Conservation (phyloP, 805 yeast genomes). For the Scheffersomyces ergatensis region DNA sequence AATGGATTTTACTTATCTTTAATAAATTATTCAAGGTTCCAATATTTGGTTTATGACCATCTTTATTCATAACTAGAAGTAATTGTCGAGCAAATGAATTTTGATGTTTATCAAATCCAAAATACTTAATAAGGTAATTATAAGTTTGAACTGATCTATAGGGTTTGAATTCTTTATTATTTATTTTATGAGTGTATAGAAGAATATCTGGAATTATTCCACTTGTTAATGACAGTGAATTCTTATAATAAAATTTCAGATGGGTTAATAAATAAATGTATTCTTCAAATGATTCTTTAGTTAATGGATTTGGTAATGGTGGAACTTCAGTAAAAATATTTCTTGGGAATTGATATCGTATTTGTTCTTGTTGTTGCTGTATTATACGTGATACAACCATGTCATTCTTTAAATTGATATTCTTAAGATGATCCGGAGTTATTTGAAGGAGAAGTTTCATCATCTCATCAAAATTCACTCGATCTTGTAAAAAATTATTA, state of each 20-base stretch:
- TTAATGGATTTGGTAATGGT: slow-evolving; percentile 24
- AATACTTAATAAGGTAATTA: slow-evolving; percentile 37
- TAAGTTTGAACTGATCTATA: slow-evolving; percentile 34
- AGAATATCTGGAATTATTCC: slow-evolving; percentile 39
- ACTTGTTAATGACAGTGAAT: slow-evolving; percentile 28
- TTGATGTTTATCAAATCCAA: slow-evolving; percentile 40
- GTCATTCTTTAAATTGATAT: slow-evolving; percentile 11
- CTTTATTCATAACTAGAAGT: slow-evolving; percentile 39
- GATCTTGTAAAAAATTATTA: slow-evolving; percentile 23
- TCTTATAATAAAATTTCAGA: slow-evolving; percentile 25
- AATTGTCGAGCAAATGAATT: slow-evolving; percentile 38
- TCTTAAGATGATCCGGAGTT: slow-evolving; percentile 28
- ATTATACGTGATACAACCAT: slow-evolving; percentile 13
- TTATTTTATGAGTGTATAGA: slow-evolving; percentile 34
- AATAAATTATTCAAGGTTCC: slow-evolving; percentile 38
- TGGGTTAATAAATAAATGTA: slow-evolving; percentile 38
- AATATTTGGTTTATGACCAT: slow-evolving; percentile 38
- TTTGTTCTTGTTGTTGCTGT: slow-evolving; percentile 17
- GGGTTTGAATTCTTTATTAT: slow-evolving; percentile 25
- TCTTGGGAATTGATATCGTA: slow-evolving; percentile 16
- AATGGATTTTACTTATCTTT: slow-evolving; percentile 28
- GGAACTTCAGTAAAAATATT: slow-evolving; percentile 29
- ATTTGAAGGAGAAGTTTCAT: slow-evolving; percentile 25
- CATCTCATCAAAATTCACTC: slow-evolving; percentile 30
- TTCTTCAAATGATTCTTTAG: slow-evolving; percentile 25